Evolutionary conservation across 192 early-diverging fungal species (phyloP).

Genomic region (Umbelopsis sp.): DNA sequence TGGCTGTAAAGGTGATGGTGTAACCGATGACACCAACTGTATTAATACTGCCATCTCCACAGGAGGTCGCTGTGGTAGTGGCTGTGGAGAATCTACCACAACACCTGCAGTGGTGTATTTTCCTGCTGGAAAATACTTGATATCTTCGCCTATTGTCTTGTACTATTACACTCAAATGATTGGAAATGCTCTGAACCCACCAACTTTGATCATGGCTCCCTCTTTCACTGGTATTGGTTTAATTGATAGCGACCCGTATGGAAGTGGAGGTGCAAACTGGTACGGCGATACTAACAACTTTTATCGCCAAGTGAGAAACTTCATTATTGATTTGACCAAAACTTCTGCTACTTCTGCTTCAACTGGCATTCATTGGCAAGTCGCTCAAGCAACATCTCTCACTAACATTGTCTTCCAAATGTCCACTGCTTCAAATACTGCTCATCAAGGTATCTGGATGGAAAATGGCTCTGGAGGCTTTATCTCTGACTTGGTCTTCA

Average conservation of each 20-base stretch:
- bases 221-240: slow-evolving; percentile 41
- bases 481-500: slow-evolving; percentile 45
- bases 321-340: slow-evolving; percentile 41
- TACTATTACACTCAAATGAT: slow-evolving; percentile 50
- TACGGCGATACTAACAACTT: slow-evolving; percentile 48
- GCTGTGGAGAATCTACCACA: slow-evolving; percentile 40
- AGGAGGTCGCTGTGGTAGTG: slow-evolving; percentile 34
- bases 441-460: slow-evolving; percentile 49
- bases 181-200: slow-evolving; percentile 40
- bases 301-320: slow-evolving; percentile 45
- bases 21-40: slow-evolving; percentile 42
- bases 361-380: slow-evolving; percentile 48
- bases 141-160: slow-evolving; percentile 33
- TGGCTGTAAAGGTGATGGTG: slow-evolving; percentile 43
- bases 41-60: slow-evolving; percentile 43
- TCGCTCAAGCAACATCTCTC: slow-evolving; percentile 44
- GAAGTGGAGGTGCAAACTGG: slow-evolving; percentile 22
- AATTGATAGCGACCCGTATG: slow-evolving; percentile 43
- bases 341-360: slow-evolving; percentile 18
- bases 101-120: slow-evolving; percentile 46
- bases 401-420: slow-evolving; percentile 38
- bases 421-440: slow-evolving; percentile 31
- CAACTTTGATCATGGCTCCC: slow-evolving; percentile 39
- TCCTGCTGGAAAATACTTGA: slow-evolving; percentile 43
- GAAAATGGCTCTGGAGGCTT: slow-evolving; percentile 54